Evolutionary conservation across 2,329 filamentous ascomycete genomes (phyloP), one percentile per base, ranked within the genome.

Genomic region (Hawksworthiomyces lignivorus): DNA sequence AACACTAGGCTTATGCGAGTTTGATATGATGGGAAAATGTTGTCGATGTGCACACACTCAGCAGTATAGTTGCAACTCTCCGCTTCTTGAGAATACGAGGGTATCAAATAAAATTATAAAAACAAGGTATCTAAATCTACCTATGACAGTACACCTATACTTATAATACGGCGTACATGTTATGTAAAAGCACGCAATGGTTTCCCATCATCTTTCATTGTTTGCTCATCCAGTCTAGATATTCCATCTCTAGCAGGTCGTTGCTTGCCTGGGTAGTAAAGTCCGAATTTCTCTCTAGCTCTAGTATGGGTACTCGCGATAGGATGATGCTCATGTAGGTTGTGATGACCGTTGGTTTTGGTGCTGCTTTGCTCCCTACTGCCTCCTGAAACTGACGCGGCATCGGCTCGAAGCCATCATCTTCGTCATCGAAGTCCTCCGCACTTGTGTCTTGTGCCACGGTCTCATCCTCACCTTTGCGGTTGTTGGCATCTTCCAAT

Each of bases 241-340:
- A 50, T 36, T 54, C 41, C 10, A 49, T 38, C 33, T 62, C 57
- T 8, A 55, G 48, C 5, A 45, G 21, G 27, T 52, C 50, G 18
- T 59, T 55, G 47, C 67, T 71, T 3, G 65, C 65, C 54, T 76
- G 75, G 21, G 67, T 51, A 1, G 68, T 70, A 4, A 72, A 55
- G 26, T 66, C 72, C 19, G 61, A 62, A 31, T 63, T 66, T 22
- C 56, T 62, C 48, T 66, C 74, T 36, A 86, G 57, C 48, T 77
- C 73, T 15, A 72, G 69, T 26, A 85, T 59, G 11, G 73, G 61
- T 12, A 60, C 59, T 20, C 63, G 58, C 0, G 77, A 76, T 14
- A 86, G 56, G 49, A 82, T 79, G 18, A 82, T 62, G 47, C 72
- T 75, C 67, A 86, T 62, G 30, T 76, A 69, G 14, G 73, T 73